Percentiles rank a stretch among this genome's conserved stretches.
Evolutionary conservation across 2,329 filamentous ascomycete species (phyloP).

Genomic region (Cercospora sp.): DNA sequence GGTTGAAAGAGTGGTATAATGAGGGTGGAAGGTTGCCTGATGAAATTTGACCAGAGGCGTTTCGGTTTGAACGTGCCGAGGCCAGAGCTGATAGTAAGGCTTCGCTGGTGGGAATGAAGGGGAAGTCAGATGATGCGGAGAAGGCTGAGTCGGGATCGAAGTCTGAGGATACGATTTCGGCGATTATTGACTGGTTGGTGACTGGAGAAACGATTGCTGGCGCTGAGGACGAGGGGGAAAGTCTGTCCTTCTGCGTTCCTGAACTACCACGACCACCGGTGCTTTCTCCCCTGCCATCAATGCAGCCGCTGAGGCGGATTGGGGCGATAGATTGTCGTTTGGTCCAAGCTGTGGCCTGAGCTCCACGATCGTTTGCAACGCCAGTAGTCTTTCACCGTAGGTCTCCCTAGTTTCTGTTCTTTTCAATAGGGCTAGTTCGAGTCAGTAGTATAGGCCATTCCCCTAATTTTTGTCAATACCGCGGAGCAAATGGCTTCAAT

Average conservation of each 20-base stretch:
- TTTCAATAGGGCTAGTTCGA: neutral
- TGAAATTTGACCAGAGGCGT: conserved; percentile 3
- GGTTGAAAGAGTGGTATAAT: conserved; percentile 4
- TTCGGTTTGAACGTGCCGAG: neutral
- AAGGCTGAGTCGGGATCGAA: neutral
- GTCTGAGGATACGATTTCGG: neutral
- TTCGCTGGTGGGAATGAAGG: neutral
- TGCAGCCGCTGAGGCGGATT: neutral
- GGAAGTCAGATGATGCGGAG: neutral
- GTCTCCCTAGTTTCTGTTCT: neutral
- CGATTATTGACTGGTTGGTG: neutral
- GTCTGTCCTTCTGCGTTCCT: neutral
- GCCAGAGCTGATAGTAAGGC: neutral
- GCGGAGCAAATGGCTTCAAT: neutral
- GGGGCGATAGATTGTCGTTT: neutral
- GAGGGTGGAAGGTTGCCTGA: neutral
- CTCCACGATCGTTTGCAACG: neutral
- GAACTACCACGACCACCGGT: too few relatives aligned
- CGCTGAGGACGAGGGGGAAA: neutral
- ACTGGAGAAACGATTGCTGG: neutral
- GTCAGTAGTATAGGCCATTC: too few relatives aligned
- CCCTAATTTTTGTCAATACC: neutral
- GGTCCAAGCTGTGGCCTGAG: neutral
- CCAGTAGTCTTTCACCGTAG: neutral
- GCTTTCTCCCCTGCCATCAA: neutral